A percentile compares a stretch with the other conserved stretches of the same genome.
phyloP scores from a whole-genome alignment of 139 green algal genomes.

The Tetradesmus lagerheimii region DNA sequence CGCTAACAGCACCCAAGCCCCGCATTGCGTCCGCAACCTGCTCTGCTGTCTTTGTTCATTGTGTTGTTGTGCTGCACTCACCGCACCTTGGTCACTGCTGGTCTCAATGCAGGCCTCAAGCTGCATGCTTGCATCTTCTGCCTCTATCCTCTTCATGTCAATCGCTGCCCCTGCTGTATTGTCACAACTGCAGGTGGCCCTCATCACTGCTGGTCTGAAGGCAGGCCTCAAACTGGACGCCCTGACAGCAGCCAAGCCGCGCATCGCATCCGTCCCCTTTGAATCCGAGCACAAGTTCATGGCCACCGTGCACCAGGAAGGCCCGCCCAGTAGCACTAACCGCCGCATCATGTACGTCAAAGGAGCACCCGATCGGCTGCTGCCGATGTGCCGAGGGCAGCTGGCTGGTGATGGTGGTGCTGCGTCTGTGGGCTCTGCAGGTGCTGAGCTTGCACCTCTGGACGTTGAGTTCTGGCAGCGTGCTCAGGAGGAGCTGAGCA shows the following conservation, averaged over 20 bases:
- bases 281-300: constrained; percentile 59
- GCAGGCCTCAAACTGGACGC: constrained; percentile 35
- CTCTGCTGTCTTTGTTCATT: no score
- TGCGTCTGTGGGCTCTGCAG: not conserved
- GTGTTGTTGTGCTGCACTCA: no score
- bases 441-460: constrained; percentile 43
- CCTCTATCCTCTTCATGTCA: not conserved
- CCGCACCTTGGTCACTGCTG: no score
- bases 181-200: not conserved
- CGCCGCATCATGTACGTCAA: constrained; percentile 50
- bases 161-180: not conserved
- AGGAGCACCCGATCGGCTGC: constrained; percentile 52
- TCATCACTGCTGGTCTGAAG: constrained; percentile 47
- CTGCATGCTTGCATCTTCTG: not conserved
- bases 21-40: no score
- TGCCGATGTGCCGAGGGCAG: constrained; percentile 50
- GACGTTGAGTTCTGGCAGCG: constrained; percentile 40
- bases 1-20: constrained; percentile 33
- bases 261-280: constrained; percentile 51
- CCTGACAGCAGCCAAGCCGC: constrained; percentile 33
- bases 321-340: not conserved
- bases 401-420: not conserved
- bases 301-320: constrained; percentile 45
- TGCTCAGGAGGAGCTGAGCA: constrained; percentile 54
- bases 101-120: constrained; percentile 52